These are phyloP conservation scores for Phytophthora capsici DNA, from an alignment of 352 stramenopile species.

Conservation along the genomic window DNA sequence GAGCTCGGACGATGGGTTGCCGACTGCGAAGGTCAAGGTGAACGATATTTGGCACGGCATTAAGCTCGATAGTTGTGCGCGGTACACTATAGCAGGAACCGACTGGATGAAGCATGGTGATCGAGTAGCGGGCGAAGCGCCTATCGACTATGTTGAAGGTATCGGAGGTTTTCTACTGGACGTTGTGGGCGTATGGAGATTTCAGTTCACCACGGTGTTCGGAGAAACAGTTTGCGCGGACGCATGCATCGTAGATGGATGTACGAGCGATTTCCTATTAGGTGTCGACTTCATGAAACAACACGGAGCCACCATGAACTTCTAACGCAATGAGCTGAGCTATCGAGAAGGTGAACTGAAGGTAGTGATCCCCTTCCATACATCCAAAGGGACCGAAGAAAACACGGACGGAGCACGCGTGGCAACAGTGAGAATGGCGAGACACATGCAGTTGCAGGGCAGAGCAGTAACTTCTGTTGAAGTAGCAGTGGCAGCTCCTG, in stretches of 20 bases:
- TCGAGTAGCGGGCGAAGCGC: not conserved
- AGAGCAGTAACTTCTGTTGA: not conserved
- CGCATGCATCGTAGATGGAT: not conserved
- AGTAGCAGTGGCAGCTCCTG: not conserved
- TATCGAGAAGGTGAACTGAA: too few relatives aligned
- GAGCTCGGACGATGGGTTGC: too few relatives aligned
- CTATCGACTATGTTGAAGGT: not conserved
- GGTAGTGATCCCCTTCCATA: not conserved
- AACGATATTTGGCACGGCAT: not conserved
- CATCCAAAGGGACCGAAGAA: too few relatives aligned
- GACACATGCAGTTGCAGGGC: not conserved
- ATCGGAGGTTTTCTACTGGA: not conserved
- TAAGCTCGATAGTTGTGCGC: too few relatives aligned
- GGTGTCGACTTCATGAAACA: not conserved
- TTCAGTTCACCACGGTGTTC: not conserved
- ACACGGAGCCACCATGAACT: not conserved
- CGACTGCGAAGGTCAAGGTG: not conserved
- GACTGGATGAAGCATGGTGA: slow-evolving; percentile 11
- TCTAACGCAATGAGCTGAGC: not conserved
- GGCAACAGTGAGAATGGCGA: not conserved
- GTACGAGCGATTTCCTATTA: not conserved
- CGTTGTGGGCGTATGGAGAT: not conserved
- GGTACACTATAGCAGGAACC: not conserved
- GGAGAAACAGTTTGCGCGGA: not conserved
- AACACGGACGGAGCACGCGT: not conserved